A percentile compares a stretch with the other conserved stretches of the same genome.
These are phyloP conservation scores for Kodamaea lidongshanica DNA, from an alignment of 805 yeast genomes.

Conservation along the genomic window DNA sequence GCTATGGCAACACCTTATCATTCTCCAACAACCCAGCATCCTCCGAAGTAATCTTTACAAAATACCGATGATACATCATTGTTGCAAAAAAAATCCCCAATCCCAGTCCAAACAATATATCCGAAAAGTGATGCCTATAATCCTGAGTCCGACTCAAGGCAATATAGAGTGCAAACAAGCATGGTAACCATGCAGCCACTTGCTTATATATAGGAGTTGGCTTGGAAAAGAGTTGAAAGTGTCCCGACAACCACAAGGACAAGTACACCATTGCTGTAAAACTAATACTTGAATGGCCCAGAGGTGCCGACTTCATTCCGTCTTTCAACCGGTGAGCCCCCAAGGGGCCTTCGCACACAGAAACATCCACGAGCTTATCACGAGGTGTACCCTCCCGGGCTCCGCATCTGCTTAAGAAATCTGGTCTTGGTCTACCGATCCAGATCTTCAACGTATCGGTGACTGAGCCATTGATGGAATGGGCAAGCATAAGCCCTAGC, in stretches of 20 bases:
- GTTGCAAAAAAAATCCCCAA: conserved; percentile 21
- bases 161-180: conserved; percentile 25
- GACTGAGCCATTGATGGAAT: conserved; percentile 26
- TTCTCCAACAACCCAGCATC: conserved; percentile 8
- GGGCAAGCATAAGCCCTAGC: conserved; percentile 24
- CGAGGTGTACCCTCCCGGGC: conserved; percentile 18
- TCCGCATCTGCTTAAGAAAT: conserved; percentile 29
- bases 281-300: conserved; percentile 34
- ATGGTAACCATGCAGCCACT: conserved; percentile 15
- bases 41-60: conserved; percentile 8
- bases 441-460: conserved; percentile 34
- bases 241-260: conserved; percentile 28
- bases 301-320: conserved; percentile 38
- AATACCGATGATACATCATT: conserved; percentile 9
- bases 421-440: conserved; percentile 30
- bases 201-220: conserved; percentile 16
- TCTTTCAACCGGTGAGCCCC: conserved; percentile 24
- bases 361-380: conserved; percentile 22
- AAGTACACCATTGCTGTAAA: conserved; percentile 30
- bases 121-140: conserved; percentile 32
- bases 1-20: conserved; percentile 7
- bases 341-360: conserved; percentile 30
- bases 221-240: conserved; percentile 15
- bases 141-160: conserved; percentile 31
- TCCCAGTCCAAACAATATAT: conserved; percentile 22